Percentiles rank a stretch among this genome's conserved stretches.
These are phyloP conservation scores for Pseudogymnoascus sp. DNA, from an alignment of 2,329 filamentous ascomycete genomes.

Conservation along the genomic window DNA sequence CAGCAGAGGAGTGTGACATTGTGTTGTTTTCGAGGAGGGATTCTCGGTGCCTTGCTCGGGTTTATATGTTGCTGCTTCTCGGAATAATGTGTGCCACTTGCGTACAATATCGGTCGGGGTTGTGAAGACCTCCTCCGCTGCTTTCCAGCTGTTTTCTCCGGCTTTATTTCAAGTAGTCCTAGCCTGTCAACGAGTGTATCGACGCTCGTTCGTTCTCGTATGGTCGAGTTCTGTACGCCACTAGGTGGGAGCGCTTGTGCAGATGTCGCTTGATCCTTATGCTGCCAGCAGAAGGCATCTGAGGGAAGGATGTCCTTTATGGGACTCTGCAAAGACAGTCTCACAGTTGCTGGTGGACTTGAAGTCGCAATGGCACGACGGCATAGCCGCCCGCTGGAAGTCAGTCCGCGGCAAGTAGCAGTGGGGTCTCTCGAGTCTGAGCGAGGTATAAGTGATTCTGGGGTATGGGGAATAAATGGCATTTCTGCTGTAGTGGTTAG, in stretches of 20 bases:
- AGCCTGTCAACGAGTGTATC: conserved; percentile 80
- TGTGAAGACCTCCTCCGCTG: conserved; percentile 23
- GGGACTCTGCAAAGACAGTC: conserved; percentile 24
- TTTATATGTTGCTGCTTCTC: conserved; percentile 23
- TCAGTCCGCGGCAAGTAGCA: conserved; percentile 84
- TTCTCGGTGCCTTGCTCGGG: not conserved
- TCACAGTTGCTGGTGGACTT: conserved; percentile 28
- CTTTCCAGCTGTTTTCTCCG: conserved; percentile 24
- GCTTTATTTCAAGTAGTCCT: conserved; percentile 59
- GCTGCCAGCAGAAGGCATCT: conserved; percentile 77
- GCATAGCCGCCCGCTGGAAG: conserved; percentile 74
- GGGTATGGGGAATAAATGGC: conserved; percentile 66
- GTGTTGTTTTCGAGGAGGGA: not conserved
- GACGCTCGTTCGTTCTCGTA: conserved; percentile 66
- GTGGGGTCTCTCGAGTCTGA: conserved; percentile 79
- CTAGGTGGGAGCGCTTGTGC: conserved; percentile 42
- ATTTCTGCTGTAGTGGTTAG: conserved; percentile 35
- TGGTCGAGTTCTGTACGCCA: conserved; percentile 41
- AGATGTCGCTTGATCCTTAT: conserved; percentile 72
- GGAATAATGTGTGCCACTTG: conserved; percentile 22
- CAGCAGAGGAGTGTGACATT: conserved; percentile 25
- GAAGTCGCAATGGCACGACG: conserved; percentile 56
- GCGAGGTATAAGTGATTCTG: conserved; percentile 71
- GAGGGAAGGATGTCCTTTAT: conserved; percentile 17
- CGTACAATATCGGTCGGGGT: conserved; percentile 16